Conservation (phyloP, 257 asterid species). For the Scutellaria galericulata region DNA sequence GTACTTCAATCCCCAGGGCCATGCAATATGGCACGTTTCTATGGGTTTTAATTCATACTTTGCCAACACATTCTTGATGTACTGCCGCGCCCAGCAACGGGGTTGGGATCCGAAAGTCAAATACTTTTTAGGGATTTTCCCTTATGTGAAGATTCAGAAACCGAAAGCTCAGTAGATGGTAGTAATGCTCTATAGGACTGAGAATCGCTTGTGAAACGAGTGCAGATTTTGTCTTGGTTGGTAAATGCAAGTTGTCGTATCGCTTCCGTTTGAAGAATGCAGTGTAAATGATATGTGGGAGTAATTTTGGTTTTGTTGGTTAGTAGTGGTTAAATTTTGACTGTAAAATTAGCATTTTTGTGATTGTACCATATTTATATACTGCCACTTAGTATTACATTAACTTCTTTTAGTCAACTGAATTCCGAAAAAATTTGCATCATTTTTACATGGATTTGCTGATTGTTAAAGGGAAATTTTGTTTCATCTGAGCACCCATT, state of each 20-base stretch:
- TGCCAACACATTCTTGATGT: conserved; percentile 87
- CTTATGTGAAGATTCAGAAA: conserved; percentile 81
- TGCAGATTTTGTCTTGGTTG: conserved; percentile 35
- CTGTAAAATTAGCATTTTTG: conserved; percentile 54
- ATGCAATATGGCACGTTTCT: conserved; percentile 86
- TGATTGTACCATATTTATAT: conserved; percentile 41
- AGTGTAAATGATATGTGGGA: conserved; percentile 56
- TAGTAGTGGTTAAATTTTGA: conserved; percentile 55
- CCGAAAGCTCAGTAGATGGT: conserved; percentile 73
- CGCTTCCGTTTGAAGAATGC: conserved; percentile 45
- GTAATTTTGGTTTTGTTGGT: conserved; percentile 42
- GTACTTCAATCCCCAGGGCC: conserved; percentile 87
- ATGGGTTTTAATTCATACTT: conserved; percentile 95
- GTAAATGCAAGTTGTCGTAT: conserved; percentile 37
- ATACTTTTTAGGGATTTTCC: conserved; percentile 64
- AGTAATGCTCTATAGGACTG: conserved; percentile 5
- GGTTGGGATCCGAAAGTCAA: conserved; percentile 81
- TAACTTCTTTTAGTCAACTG: conserved; percentile 29
- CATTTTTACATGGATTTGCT: no score
- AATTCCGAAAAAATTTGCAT: neutral
- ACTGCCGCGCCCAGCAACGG: conserved; percentile 95
- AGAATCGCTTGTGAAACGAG: conserved; percentile 30
- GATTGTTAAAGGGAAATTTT: no score
- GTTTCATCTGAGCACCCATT: no score
- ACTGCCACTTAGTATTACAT: conserved; percentile 45